Base-by-base conservation (phyloP, 768 basidiomycete genomes). In the Boletus pseudopeckii region DNA sequence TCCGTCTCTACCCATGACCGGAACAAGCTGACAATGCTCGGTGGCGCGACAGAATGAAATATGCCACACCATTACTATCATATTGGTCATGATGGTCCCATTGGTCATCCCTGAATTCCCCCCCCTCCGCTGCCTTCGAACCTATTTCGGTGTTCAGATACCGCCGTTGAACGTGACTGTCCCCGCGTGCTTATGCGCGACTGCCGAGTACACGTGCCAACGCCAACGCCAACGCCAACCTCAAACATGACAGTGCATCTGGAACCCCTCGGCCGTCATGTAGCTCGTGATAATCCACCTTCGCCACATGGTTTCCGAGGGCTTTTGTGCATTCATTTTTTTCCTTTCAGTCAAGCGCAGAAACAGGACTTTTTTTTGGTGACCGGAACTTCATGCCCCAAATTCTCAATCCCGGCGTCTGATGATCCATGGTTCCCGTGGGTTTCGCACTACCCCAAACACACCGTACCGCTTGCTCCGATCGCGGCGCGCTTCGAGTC, bases 211-310 rank as follows among this genome's bases (percentile, higher is more conserved):
- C 34, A 14, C 34, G 17, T 50, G 46, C 49, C 22, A 22, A 22
- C 22, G 22, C 22, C 52, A 60, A 32, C 20, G 42, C 44, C 33
- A 46, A 15, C 56, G 32, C 39, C 26, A 30, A 30, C 30, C 36
- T 54, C 45, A 62, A 53, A 58, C 52, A 32, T 18, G 24, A 52
- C 26, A 20, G 30, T 50, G 52, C 26, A 20, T 44, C 50, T n/a
- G 39, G 33, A 38, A 8, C 33, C 20, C 3, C 51, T 59, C 33
- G 50, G 24, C 41, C 26, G 18, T 33, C 45, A 43, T 43, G 30
- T 8, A 17, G 32, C 24, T 45, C 32, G 34, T 18, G 22, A 6
- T 34, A 14, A 11, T 6, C n/a, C 24, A 20, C 32, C 38, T 45
- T 8, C 13, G 32, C 45, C 38, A 18, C 54, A 20, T 8, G 14